Conservation (phyloP, 2,329 filamentous ascomycete genomes). For the Sclerotinia glacialis region DNA sequence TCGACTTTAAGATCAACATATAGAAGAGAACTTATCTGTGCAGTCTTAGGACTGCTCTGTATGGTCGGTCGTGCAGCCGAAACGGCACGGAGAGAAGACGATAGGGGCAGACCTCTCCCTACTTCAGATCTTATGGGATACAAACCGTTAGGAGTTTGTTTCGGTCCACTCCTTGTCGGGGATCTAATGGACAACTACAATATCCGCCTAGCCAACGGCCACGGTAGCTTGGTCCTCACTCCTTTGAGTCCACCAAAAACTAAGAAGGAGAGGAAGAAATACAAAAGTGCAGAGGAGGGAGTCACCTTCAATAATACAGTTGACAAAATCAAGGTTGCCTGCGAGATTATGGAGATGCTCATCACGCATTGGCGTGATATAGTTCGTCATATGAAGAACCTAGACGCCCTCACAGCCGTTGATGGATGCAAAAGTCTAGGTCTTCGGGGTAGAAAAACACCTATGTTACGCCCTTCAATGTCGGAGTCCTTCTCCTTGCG, state of each 20-base stretch:
- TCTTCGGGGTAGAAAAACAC: constrained; percentile 24
- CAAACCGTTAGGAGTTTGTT: constrained; percentile 59
- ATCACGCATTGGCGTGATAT: constrained; percentile 64
- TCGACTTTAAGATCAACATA: constrained; percentile 57
- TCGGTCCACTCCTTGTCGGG: constrained; percentile 62
- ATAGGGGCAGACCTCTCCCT: constrained; percentile 50
- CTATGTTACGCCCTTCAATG: constrained; percentile 42
- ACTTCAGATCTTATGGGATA: constrained; percentile 64
- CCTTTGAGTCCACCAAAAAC: constrained; percentile 43
- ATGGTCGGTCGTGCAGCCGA: constrained; percentile 59
- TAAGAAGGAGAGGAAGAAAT: constrained; percentile 44
- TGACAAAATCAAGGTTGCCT: constrained; percentile 58
- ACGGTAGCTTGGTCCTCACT: constrained; percentile 33
- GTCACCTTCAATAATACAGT: constrained; percentile 39
- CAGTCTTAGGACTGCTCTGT: constrained; percentile 63
- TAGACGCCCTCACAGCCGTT: constrained; percentile 37
- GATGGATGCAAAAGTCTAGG: constrained; percentile 23
- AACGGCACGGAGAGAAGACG: constrained; percentile 51
- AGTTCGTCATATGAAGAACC: constrained; percentile 55
- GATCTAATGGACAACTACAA: constrained; percentile 54
- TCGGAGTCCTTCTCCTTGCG: constrained; percentile 45
- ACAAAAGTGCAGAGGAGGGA: constrained; percentile 31
- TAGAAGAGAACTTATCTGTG: constrained; percentile 61
- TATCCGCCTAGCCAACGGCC: constrained; percentile 34
- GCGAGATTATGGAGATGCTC: constrained; percentile 61